Base-by-base conservation (phyloP, 2,329 filamentous ascomycete species). In the Phyllosticta paracitricarpa region DNA sequence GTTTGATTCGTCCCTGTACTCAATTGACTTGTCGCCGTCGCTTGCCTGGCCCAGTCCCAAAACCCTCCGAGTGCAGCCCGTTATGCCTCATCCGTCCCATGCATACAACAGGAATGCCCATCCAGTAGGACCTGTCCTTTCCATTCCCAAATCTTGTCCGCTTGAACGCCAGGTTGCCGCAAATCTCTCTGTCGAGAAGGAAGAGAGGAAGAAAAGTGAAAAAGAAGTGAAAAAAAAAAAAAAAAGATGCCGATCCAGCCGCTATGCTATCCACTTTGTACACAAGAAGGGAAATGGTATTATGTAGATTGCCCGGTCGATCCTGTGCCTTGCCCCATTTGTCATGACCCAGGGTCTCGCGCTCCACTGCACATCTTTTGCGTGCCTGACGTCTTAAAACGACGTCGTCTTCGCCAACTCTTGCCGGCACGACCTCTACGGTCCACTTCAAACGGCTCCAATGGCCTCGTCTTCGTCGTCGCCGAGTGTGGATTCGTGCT, bases 231-330 rank as follows among this genome's bases (percentile, higher is more conserved):
- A 22, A 22, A 22, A 22, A 2, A 22, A 22, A 40, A 3, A 2
- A 40, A 40, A 12, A 56, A 33, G 48, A 33, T 52, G 58, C 58
- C 58, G 58, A 22, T 40, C 58, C 58, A 52, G 51, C 58, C 58
- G 58, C 30, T 22, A 33, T 55, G 58, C 33, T 25, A 35, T 30
- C 58, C 58, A 17, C 30, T 51, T 24, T 51, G 51, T 60, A 33
- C 19, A 59, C 58, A 59, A 54, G 57, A 53, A 59, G n/a, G 22
- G 28, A n/a, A 55, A 55, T 5, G 28, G 51, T 30, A 33, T 40
- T 40, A 40, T 40, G 33, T 22, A 57, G 25, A 53, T 25, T 51
- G 58, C 58, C 10, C n/a, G 57, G 17, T 14, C n/a, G 6, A 19
- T n/a, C 35, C 14, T 51, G 35, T 30, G 22, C 24, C 24, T n/a